Percentiles rank a stretch among this genome's conserved stretches.
Evolutionary conservation across 2,329 filamentous ascomycete genomes (phyloP).

Genomic region (Stachybotrys echinatus): DNA sequence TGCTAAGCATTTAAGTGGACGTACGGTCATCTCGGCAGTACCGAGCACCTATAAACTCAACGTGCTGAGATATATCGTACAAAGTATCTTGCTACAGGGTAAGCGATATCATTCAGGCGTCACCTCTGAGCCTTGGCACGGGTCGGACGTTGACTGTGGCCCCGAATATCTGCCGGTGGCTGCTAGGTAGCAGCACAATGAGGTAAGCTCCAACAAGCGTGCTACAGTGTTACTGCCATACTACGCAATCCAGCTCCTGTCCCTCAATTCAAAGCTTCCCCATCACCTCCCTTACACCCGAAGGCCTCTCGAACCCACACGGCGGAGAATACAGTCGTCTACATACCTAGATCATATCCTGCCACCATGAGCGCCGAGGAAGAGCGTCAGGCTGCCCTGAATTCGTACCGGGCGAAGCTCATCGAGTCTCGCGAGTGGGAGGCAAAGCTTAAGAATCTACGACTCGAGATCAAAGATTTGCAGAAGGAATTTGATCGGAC

Average conservation of each 20-base stretch:
- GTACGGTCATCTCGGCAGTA: too few species aligned
- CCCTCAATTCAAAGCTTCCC: background rate
- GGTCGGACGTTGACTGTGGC: too few species aligned
- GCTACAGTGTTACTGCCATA: background rate
- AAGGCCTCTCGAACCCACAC: background rate
- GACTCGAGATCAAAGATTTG: slow-evolving; percentile 91
- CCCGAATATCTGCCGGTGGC: background rate
- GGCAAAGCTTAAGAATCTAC: slow-evolving; percentile 89
- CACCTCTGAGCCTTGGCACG: too few species aligned
- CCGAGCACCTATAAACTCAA: too few species aligned
- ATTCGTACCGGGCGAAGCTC: slow-evolving; percentile 73
- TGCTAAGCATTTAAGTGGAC: too few species aligned
- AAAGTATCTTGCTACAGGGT: too few species aligned
- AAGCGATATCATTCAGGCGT: too few species aligned
- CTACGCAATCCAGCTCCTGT: background rate
- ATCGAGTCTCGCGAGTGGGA: slow-evolving; percentile 98
- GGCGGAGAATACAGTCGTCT: background rate
- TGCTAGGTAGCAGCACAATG: background rate
- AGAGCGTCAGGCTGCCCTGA: slow-evolving; percentile 64
- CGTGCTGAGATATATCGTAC: too few species aligned
- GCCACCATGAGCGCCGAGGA: slow-evolving; percentile 47
- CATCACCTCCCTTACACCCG: background rate
- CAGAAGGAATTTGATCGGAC: slow-evolving; percentile 95
- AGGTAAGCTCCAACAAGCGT: background rate
- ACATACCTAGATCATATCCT: background rate